Conservation (phyloP, 192 early-diverging fungal species). For the Backusella luteola region DNA sequence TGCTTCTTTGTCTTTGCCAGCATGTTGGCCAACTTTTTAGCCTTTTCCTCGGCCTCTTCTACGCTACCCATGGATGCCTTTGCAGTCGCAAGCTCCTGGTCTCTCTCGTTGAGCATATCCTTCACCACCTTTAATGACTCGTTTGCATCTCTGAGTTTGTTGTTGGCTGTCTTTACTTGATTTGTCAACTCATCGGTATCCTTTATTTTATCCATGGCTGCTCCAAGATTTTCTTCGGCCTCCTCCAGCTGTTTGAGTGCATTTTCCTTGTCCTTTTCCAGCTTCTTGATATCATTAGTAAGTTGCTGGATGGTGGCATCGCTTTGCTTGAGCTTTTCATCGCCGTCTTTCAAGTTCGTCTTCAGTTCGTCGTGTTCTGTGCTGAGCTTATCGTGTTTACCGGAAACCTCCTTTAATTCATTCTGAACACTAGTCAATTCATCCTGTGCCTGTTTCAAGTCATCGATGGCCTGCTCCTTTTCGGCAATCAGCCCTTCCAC, state of each 20-base stretch:
- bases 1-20: constrained; percentile 51
- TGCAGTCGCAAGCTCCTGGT: constrained; percentile 25
- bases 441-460: not conserved
- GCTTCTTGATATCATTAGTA: not conserved
- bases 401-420: not conserved
- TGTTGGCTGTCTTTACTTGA: constrained; percentile 22
- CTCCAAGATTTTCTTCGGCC: constrained; percentile 35
- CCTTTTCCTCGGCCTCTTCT: constrained; percentile 46
- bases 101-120: constrained; percentile 45
- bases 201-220: constrained; percentile 33
- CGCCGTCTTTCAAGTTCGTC: not conserved
- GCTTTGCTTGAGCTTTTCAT: not conserved
- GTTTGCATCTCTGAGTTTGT: constrained; percentile 43
- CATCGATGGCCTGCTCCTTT: not conserved
- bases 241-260: not conserved
- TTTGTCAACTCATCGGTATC: not conserved
- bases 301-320: not conserved
- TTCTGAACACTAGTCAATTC: not conserved
- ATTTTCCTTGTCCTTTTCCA: not conserved
- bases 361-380: not conserved
- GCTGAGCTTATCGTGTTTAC: not conserved
- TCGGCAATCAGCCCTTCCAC: not conserved
- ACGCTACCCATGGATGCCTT: constrained; percentile 6
- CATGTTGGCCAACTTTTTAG: constrained; percentile 41
- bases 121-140: constrained; percentile 49